These are phyloP conservation scores for Taphrina flavorubra DNA, from an alignment of 1,139 yeast genomes.

Conservation along the genomic window DNA sequence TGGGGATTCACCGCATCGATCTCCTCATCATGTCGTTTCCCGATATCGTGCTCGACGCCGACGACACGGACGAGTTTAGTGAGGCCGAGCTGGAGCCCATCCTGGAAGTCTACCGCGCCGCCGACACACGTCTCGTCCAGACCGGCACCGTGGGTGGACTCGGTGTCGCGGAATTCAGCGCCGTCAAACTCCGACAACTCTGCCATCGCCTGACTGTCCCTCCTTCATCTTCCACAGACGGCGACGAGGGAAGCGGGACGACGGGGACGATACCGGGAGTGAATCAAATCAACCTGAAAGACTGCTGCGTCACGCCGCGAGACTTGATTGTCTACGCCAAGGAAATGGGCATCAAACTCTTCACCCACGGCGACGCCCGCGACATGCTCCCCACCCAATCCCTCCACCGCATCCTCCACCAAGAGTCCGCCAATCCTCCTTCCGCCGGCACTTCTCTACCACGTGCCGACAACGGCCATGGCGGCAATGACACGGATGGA, in stretches of 20 bases:
- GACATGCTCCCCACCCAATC: slow-evolving; percentile 43
- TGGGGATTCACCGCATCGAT: slow-evolving; percentile 7
- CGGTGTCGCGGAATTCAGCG: slow-evolving; percentile 39
- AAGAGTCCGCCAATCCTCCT: not conserved
- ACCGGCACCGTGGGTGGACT: slow-evolving; percentile 19
- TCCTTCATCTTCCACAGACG: no score
- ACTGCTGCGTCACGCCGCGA: slow-evolving; percentile 47
- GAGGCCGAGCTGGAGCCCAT: slow-evolving; percentile 16
- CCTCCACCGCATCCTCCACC: not conserved
- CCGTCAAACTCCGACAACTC: slow-evolving; percentile 26
- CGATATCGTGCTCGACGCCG: slow-evolving; percentile 41
- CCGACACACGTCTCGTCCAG: slow-evolving; percentile 6
- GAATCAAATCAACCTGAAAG: slow-evolving; percentile 45
- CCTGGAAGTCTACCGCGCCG: slow-evolving; percentile 18
- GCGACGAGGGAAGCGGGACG: no score
- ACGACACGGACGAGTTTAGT: slow-evolving; percentile 28
- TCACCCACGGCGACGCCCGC: slow-evolving; percentile 45
- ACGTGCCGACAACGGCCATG: no score
- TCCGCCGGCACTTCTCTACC: no score
- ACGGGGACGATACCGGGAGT: slow-evolving; percentile 12
- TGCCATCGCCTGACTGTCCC: slow-evolving; percentile 1
- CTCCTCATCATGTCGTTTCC: slow-evolving; percentile 38
- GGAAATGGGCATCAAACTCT: slow-evolving; percentile 44
- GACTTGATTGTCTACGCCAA: slow-evolving; percentile 45
- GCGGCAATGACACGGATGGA: not conserved